phyloP scores from a whole-genome alignment of 768 basidiomycete species.

The Galerina sulciceps region DNA sequence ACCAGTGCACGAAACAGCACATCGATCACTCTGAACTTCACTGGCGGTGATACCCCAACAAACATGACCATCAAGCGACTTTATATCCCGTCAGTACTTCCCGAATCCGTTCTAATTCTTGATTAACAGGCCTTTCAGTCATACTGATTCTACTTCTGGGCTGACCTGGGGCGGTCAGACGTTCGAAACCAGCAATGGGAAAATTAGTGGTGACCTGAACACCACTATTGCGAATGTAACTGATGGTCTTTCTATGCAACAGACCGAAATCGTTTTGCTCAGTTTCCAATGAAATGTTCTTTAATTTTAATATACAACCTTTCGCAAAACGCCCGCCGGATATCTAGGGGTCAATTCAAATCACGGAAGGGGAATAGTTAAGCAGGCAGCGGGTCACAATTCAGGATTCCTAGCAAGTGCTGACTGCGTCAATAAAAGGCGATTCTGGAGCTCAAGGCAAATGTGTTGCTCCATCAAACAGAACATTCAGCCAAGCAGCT shows the following conservation, averaged over 20 bases:
- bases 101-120: neutral
- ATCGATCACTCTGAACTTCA: constrained; percentile 47
- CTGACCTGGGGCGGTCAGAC: constrained; percentile 63
- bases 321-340: no score
- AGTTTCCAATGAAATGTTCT: no score
- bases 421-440: no score
- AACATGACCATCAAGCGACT: constrained; percentile 51
- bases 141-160: constrained; percentile 52
- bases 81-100: constrained; percentile 40
- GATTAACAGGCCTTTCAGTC: constrained; percentile 18
- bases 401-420: no score
- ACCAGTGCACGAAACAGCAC: constrained; percentile 39
- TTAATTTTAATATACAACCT: no score
- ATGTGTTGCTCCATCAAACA: constrained; percentile 44
- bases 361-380: no score
- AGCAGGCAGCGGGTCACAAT: no score
- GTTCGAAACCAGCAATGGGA: constrained; percentile 54
- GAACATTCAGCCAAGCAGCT: constrained; percentile 53
- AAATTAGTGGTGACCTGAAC: constrained; percentile 37
- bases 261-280: constrained; percentile 51
- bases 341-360: no score
- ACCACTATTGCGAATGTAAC: constrained; percentile 31
- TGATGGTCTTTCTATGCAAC: constrained; percentile 47
- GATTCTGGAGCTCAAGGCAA: constrained; percentile 31
- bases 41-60: constrained; percentile 23